Evolutionary conservation across 164 flowering plant species (phyloP).

Genomic region (Aristolochia californica): DNA sequence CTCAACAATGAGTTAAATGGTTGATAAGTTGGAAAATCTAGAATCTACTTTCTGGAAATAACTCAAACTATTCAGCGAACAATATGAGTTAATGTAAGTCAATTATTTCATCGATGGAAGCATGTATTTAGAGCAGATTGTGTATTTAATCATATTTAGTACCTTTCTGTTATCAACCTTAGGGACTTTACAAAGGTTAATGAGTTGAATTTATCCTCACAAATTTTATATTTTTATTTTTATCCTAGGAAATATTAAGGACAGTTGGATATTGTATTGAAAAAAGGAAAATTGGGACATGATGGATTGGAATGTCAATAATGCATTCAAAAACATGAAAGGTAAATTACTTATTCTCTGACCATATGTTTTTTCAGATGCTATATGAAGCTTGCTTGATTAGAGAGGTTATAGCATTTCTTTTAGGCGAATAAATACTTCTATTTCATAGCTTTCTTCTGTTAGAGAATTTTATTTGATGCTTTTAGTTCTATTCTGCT

Average conservation of each 20-base stretch:
- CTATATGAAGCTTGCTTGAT: no score
- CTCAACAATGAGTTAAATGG: no score
- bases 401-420: no score
- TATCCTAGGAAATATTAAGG: not conserved
- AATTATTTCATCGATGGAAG: not conserved
- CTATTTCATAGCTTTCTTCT: no score
- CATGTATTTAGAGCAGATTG: not conserved
- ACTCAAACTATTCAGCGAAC: no score
- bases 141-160: not conserved
- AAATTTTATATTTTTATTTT: not conserved
- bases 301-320: conserved; percentile 68
- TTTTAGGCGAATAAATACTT: no score
- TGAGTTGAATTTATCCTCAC: not conserved
- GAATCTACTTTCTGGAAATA: no score
- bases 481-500: no score
- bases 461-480: no score
- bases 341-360: no score
- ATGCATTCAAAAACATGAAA: conserved; percentile 44
- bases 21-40: no score
- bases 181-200: not conserved
- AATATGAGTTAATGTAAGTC: no score
- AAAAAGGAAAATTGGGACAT: conserved; percentile 19
- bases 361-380: not conserved
- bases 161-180: not conserved
- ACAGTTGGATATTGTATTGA: conserved; percentile 17